phyloP scores from a whole-genome alignment of 179 eudicot species.

The Corrigiola litoralis region DNA sequence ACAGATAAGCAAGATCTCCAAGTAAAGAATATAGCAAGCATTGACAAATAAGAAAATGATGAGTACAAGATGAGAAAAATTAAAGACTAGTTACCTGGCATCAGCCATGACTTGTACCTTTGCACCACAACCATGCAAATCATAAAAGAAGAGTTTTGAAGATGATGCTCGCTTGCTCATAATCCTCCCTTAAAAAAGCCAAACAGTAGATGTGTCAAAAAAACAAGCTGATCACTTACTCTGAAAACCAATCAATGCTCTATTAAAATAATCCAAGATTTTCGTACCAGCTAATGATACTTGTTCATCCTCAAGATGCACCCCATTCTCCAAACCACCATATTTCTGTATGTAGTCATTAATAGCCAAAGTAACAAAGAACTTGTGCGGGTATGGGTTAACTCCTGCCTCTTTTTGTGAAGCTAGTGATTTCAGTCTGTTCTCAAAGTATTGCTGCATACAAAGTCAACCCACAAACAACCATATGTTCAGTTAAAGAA shows the following conservation, averaged over 20 bases:
- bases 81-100: conserved; percentile 56
- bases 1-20: neutral
- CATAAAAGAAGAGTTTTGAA: conserved; percentile 78
- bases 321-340: conserved; percentile 52
- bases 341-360: conserved; percentile 57
- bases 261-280: neutral
- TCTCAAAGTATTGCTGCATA: conserved; percentile 88
- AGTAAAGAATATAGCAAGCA: neutral
- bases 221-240: neutral
- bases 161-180: conserved; percentile 92
- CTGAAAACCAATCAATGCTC: neutral
- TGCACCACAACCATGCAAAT: conserved; percentile 63
- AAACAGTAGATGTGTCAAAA: neutral
- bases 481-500: neutral
- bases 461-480: conserved; percentile 7
- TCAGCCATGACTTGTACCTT: conserved; percentile 94
- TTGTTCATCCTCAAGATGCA: conserved; percentile 61
- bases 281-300: conserved; percentile 72
- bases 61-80: neutral
- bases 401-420: conserved; percentile 63
- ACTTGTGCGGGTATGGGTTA: conserved; percentile 94
- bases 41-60: neutral
- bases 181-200: conserved; percentile 54
- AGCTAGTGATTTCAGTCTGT: conserved; percentile 63
- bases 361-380: conserved; percentile 46